Conservation (phyloP, 2,329 filamentous ascomycete genomes). For the Penicillium psychrosexuale region DNA sequence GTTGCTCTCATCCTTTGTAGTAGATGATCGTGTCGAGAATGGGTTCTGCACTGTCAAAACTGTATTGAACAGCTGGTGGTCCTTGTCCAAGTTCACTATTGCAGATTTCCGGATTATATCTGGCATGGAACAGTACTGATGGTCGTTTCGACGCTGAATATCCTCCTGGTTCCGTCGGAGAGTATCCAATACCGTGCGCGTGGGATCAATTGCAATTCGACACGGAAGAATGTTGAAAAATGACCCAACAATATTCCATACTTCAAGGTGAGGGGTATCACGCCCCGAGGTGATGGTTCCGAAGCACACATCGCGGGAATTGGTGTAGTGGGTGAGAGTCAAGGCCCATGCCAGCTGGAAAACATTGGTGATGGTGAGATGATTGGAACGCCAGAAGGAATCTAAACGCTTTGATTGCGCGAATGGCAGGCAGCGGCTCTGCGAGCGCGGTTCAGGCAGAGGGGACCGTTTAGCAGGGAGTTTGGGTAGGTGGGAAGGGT, state of each 20-base stretch:
- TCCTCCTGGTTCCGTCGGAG: background rate
- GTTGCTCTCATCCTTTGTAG: background rate
- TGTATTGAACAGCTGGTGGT: background rate
- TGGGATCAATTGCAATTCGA: background rate
- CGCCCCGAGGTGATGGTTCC: constrained; percentile 8
- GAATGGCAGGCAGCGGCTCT: background rate
- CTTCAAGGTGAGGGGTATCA: background rate
- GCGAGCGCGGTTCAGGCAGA: background rate
- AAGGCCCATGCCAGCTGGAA: constrained; percentile 10
- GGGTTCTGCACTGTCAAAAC: background rate
- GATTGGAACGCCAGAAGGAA: background rate
- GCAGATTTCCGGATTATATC: background rate
- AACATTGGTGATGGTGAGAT: constrained; percentile 3
- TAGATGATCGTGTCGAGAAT: background rate
- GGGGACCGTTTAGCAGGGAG: background rate
- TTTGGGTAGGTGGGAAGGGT: background rate
- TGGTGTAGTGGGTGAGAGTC: constrained; percentile 1
- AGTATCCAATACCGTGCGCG: background rate
- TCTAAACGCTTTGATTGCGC: background rate
- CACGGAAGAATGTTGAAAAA: background rate
- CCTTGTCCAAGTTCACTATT: background rate
- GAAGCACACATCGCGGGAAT: constrained; percentile 6
- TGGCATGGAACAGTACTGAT: background rate
- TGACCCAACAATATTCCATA: background rate
- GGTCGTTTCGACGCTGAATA: background rate